Base-by-base conservation (phyloP, 495 filamentous ascomycete genomes). In the Venustampulla echinocandica region DNA sequence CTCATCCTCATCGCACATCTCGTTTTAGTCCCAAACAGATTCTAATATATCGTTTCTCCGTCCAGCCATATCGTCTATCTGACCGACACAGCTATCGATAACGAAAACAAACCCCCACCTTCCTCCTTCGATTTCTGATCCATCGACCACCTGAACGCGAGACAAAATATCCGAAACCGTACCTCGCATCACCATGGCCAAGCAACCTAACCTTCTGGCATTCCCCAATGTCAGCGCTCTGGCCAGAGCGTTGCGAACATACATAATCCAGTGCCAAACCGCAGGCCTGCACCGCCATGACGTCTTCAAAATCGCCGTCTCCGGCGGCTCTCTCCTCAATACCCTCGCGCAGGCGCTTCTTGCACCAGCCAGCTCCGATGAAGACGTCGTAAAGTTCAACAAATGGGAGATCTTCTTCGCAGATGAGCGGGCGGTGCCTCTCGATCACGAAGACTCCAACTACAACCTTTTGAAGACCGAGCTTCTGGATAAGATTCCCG, bases 371-470 rank as follows among this genome's bases (percentile, higher is more conserved):
- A 68, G 74, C 47, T 77, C 73, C 27, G 62, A 68, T 10, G 80
- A 81, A 20, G 81, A 87, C 49, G 70, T 66, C 6, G 64, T 88
- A 45, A 69, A 81, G 53, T 96, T 90, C 71, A 69, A 71, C 59
- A 88, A 85, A 60, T 98, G 92, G 92, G 84, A 97, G 55, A 84
- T 98, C 61, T 98, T 96, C 76, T 97, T 95, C 67, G 90, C 90
- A 52, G 92, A 98, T 57, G 92, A 98, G 75, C 86, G 92, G 54
- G 83, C 83, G 21, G 93, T 98, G 22, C 87, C 93, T 9, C 81
- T 96, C 55, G 79, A 90, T 61, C 81, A 97, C 65, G 70, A 74
- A 36, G 93, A 98, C 68, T 95, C 88, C 69, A 98, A 97, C 69
- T 95, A 96, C 67, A 77, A 67, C 34, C 77, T 95, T 6, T 63